Evolutionary conservation across 352 stramenopile species (phyloP).

Genomic region (Pythium rhizo-oryzae): DNA sequence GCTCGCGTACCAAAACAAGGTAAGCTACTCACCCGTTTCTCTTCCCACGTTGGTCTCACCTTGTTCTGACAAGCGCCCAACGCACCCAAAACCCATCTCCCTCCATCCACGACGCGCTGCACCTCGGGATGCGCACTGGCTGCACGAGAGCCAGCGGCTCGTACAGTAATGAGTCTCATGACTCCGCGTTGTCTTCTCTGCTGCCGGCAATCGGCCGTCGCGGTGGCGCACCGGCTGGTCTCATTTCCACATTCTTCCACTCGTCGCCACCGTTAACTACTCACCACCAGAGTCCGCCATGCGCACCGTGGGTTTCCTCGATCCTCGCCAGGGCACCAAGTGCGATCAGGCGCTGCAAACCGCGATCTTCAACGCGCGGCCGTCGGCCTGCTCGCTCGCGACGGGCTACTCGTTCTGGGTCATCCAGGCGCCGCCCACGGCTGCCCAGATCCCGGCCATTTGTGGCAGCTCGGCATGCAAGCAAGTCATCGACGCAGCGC

Average conservation of each 20-base stretch:
- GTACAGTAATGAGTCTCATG: too few relatives aligned
- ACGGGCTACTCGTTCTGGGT: conserved; percentile 16
- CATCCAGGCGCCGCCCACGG: background rate
- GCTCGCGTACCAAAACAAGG: too few relatives aligned
- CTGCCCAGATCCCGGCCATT: background rate
- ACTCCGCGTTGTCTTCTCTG: too few relatives aligned
- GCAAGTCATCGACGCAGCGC: conserved; percentile 4
- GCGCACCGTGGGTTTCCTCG: conserved; percentile 2
- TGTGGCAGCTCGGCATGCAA: conserved; percentile 2
- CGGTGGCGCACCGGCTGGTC: too few relatives aligned
- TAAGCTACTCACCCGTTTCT: too few relatives aligned
- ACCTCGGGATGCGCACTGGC: too few relatives aligned
- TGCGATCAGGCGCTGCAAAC: background rate
- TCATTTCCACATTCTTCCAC: background rate
- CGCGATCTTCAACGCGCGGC: background rate
- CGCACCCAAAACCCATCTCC: conserved; percentile 5
- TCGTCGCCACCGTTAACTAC: background rate
- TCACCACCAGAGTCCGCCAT: background rate
- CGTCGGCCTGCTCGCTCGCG: background rate
- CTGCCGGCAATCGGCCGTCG: too few relatives aligned
- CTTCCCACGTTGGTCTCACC: too few relatives aligned
- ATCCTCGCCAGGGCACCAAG: conserved; percentile 2
- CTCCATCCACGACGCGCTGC: background rate
- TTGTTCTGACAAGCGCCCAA: background rate
- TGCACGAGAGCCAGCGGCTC: too few relatives aligned